phyloP scores from a whole-genome alignment of 169 alveolate genomes.

The Cryptosporidium ubiquitum region DNA sequence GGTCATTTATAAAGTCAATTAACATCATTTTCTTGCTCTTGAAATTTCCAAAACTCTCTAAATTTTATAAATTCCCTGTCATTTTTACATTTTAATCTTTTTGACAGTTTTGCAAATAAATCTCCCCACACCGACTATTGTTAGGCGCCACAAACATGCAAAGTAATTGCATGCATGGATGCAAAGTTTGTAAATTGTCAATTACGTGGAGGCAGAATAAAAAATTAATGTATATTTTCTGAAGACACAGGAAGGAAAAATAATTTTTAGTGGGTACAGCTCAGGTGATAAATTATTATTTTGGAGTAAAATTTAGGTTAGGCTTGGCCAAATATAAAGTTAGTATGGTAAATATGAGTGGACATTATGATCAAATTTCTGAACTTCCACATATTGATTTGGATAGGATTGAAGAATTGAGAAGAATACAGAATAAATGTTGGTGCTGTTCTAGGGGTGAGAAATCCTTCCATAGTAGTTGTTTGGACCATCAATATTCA shows the following conservation, averaged over 20 bases:
- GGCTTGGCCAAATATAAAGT: not conserved
- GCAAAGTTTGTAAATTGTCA: slow-evolving; percentile 2
- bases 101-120: not conserved
- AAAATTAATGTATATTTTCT: not conserved
- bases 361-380: not conserved
- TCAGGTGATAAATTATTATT: too few species aligned
- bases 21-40: not conserved
- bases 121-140: not conserved
- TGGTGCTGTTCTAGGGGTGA: not conserved
- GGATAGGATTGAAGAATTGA: slow-evolving; percentile 41
- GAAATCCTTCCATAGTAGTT: not conserved
- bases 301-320: too few species aligned
- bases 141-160: not conserved
- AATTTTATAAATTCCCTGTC: not conserved
- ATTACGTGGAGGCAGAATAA: not conserved
- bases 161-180: slow-evolving; percentile 4
- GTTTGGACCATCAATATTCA: not conserved
- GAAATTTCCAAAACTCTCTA: not conserved
- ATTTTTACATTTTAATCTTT: not conserved
- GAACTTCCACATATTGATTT: slow-evolving; percentile 36
- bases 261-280: not conserved
- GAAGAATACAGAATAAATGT: not conserved
- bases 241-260: too few species aligned
- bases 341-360: slow-evolving; percentile 7
- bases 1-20: too few species aligned